Evolutionary conservation across 2,329 filamentous ascomycete genomes (phyloP).

Genomic region (Didymosphaeria variabile): DNA sequence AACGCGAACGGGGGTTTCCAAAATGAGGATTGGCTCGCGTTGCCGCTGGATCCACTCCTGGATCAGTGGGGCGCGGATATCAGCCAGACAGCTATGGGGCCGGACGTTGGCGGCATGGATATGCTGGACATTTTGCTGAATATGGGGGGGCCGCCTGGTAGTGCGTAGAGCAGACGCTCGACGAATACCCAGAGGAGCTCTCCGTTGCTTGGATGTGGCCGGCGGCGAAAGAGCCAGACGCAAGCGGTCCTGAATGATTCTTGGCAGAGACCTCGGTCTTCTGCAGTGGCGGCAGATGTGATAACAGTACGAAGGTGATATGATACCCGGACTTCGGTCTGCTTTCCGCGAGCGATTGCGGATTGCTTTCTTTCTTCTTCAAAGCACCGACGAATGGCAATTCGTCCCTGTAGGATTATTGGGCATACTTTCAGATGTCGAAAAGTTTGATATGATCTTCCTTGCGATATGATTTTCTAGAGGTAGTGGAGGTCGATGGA

Average conservation of each 20-base stretch:
- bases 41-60: slow-evolving; percentile 69
- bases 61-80: slow-evolving; percentile 67
- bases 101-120: slow-evolving; percentile 69
- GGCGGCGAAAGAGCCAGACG: too few species aligned
- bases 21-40: slow-evolving; percentile 66
- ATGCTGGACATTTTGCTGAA: slow-evolving; percentile 59
- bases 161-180: not conserved
- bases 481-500: too few species aligned
- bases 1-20: slow-evolving; percentile 30
- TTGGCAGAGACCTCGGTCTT: not conserved
- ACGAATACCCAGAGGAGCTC: not conserved
- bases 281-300: not conserved
- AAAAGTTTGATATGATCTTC: too few species aligned
- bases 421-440: too few species aligned
- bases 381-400: not conserved
- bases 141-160: slow-evolving; percentile 38
- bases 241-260: not conserved
- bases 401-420: not conserved
- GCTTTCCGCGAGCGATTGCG: not conserved
- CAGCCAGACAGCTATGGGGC: slow-evolving; percentile 64
- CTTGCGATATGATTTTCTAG: too few species aligned
- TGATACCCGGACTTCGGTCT: slow-evolving; percentile 8
- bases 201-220: too few species aligned
- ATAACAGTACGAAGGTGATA: not conserved
- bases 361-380: not conserved